Base-by-base conservation (phyloP, 257 asterid species). In the Lavandula angustifolia region DNA sequence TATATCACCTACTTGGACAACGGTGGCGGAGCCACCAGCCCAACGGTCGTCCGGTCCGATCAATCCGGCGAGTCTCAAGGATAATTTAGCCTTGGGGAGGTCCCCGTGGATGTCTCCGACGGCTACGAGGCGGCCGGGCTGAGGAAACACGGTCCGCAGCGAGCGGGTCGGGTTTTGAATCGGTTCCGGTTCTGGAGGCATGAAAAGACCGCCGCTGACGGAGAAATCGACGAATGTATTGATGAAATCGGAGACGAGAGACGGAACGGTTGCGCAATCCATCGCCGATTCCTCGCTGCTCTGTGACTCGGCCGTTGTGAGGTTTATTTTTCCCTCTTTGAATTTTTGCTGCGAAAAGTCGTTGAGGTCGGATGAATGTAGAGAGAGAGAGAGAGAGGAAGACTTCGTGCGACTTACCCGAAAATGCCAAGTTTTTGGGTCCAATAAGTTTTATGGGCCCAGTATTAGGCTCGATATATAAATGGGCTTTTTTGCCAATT, bases 91-190 rank as follows among this genome's bases (percentile, higher is more conserved):
- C 81, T 92, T 92, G 55, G 63, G 60, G 27, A 92, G 87, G 84
- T 92, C 99, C 9, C 99, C 99, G 75, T 92, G 99, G 76, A 89
- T 73, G 79, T 92, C 99, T 6, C 99, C 99, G 54, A 92, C 64
- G 49, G 97, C 96, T 12, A 92, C 64, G 51, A 92, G 89, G 70
- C 96, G 95, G 27, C 76, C 51, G 7, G 95, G 94, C 53, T 87
- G 75, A 4, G 90, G 76, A 65, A 78, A 87, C 7, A 78, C 71
- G 3, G 99, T 89, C 41, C 70, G 85, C 62, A 83, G 43, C 4
- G 81, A 68, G 50, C 0, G 12, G 4, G 49, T 14, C 57, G 60
- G 38, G 13, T 34, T 54, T 16, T 73, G 54, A 0, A 50, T 6
- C 1, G 80, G 38, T 59, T 63, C 37, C 11, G 79, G 79, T 7